phyloP scores from a whole-genome alignment of 139 green algal species.

The Zygnema cylindricum region DNA sequence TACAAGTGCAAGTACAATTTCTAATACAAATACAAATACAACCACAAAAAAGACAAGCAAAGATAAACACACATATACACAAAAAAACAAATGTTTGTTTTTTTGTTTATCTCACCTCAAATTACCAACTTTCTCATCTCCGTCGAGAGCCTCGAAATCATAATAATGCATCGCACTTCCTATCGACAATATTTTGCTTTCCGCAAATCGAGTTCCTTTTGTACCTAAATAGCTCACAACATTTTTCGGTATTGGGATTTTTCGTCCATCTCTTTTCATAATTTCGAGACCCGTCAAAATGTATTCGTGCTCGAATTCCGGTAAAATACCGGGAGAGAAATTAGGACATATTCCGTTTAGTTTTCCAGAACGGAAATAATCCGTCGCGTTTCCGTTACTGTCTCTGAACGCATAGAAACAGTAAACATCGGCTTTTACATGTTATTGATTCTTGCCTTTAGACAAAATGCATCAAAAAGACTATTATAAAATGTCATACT shows the following conservation, averaged over 20 bases:
- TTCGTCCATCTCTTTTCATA: background rate
- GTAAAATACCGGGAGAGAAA: background rate
- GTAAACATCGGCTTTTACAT: no score
- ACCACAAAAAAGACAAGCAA: no score
- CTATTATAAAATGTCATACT: no score
- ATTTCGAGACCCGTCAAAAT: background rate
- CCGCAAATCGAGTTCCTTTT: background rate
- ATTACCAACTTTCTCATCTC: no score
- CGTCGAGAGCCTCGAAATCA: background rate
- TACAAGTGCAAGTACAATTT: no score
- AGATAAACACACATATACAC: no score
- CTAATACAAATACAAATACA: no score
- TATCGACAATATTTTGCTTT: background rate
- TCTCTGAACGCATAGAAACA: no score
- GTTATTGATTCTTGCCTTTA: no score
- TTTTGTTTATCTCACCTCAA: no score
- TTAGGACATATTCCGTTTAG: background rate
- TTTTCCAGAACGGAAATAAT: background rate
- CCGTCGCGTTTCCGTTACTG: background rate
- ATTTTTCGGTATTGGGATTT: background rate
- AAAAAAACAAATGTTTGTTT: no score
- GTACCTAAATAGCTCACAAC: background rate
- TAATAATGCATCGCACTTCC: background rate
- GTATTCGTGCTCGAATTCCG: background rate
- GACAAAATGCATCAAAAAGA: no score